Evolutionary conservation across 2,329 filamentous ascomycete genomes (phyloP), one percentile per base, ranked within the genome.

Genomic region (Grosmannia huntii): DNA sequence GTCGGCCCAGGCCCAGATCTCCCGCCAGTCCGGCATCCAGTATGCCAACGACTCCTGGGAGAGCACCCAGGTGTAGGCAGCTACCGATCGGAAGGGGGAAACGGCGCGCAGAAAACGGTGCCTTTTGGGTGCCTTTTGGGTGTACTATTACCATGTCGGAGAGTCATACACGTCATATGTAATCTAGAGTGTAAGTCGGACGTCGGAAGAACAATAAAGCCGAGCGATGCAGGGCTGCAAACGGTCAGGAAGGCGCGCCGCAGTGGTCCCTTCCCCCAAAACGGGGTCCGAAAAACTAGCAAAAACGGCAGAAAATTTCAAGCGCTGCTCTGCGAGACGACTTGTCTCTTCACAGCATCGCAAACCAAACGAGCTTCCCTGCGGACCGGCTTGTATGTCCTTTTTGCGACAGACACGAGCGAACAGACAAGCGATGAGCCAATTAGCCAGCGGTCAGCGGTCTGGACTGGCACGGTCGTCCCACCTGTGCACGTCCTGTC

Each of bases 1-100:
- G 48, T 25, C 68, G 44, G 68, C 70, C 4, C 73, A 76, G 61
- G 74, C 75, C 11, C 66, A 65, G 53, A 64, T 65, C 53, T 71
- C 76, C 57, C 71, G 70, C 64, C 69, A 73, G 44, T 71, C 71
- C 64, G 75, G 72, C 38, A 72, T 71, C 50, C 68, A 65, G 57
- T 72, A 74, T 60, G 74, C 75, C 31, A 71, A 68, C 59, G 69
- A 72, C 60, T 74, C 75, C 64, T 75, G 75, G 67, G 63, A 66
- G 52, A 62, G 59, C 53, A 65, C 63, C 27, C 63, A 65, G 53
- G 55, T 62, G 1, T 61, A 33, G 38, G 38, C 38, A 19, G n/a
- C n/a, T 14, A 41, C 38, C 11, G 52, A 41, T 38, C 11, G 21
- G 6, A 16, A 21, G n/a, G n/a, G n/a, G 21, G 19, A 53, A 53